Conservation (phyloP, 352 stramenopile species). For the Phytophthora sojae region DNA sequence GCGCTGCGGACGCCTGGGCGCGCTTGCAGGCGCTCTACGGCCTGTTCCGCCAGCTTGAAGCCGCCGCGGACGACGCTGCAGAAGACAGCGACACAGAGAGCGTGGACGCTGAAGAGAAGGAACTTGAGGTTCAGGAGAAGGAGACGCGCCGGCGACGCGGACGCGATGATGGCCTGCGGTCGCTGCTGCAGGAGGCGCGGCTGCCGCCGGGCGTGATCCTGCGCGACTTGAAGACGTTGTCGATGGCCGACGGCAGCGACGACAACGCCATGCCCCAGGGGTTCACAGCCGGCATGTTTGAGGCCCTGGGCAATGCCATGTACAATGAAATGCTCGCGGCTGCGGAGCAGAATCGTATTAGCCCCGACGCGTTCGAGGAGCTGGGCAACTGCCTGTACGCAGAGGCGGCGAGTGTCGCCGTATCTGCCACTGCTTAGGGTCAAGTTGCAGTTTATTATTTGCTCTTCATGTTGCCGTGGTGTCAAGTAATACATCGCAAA, state of each 20-base stretch:
- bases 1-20: conserved; percentile 61
- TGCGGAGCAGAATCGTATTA: conserved; percentile 54
- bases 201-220: conserved; percentile 52
- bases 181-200: conserved; percentile 50
- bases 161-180: conserved; percentile 58
- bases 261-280: conserved; percentile 60
- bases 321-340: conserved; percentile 72
- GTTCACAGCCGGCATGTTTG: conserved; percentile 80
- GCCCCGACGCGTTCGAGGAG: conserved; percentile 55
- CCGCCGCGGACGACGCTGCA: conserved; percentile 19
- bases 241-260: conserved; percentile 20
- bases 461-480: conserved; percentile 16
- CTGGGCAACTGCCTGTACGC: conserved; percentile 65
- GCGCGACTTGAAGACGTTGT: conserved; percentile 64
- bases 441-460: conserved; percentile 28
- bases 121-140: neutral
- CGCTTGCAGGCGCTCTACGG: conserved; percentile 68
- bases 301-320: conserved; percentile 66
- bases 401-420: conserved; percentile 49
- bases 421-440: conserved; percentile 50
- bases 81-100: conserved; percentile 37
- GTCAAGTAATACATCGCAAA: conserved; percentile 19
- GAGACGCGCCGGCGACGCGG: conserved; percentile 16
- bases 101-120: conserved; percentile 2
- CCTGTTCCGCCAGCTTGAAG: conserved; percentile 59